Conservation (phyloP, 2,329 filamentous ascomycete species). For the Rhexocercosporidium sp. region DNA sequence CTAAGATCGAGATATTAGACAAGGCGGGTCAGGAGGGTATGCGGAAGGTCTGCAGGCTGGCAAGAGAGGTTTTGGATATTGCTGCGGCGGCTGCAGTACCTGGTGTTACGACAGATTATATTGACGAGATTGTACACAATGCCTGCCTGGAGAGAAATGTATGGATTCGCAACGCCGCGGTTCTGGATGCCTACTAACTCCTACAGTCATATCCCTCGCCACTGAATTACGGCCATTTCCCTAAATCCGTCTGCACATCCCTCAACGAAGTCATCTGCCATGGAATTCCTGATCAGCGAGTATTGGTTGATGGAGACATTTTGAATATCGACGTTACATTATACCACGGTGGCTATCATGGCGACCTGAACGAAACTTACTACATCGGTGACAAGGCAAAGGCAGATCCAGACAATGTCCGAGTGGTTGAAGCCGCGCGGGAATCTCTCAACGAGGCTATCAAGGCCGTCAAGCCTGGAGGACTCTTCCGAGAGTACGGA, state of each 20-base stretch:
- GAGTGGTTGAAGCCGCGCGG: conserved; percentile 87
- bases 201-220: conserved; percentile 88
- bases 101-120: conserved; percentile 94
- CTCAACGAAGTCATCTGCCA: conserved; percentile 98
- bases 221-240: conserved; percentile 94
- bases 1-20: conserved; percentile 83
- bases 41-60: conserved; percentile 88
- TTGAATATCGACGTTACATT: conserved; percentile 95
- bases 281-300: conserved; percentile 91
- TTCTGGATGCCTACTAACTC: conserved; percentile 27
- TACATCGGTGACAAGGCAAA: conserved; percentile 91
- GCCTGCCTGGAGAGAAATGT: conserved; percentile 93
- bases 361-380: conserved; percentile 97
- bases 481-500: conserved; percentile 89
- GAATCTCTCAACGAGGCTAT: conserved; percentile 93
- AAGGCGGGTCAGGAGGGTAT: conserved; percentile 81
- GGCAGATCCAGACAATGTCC: conserved; percentile 83
- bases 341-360: conserved; percentile 94
- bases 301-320: conserved; percentile 90
- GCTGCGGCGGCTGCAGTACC: conserved; percentile 82
- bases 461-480: conserved; percentile 89
- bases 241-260: conserved; percentile 97
- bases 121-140: conserved; percentile 94
- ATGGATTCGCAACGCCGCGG: conserved; percentile 45
- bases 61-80: conserved; percentile 90